Percentiles rank a stretch among this genome's conserved stretches.
These are phyloP conservation scores for Fibroporia radiculosa DNA, from an alignment of 768 basidiomycete genomes.

Conservation along the genomic window DNA sequence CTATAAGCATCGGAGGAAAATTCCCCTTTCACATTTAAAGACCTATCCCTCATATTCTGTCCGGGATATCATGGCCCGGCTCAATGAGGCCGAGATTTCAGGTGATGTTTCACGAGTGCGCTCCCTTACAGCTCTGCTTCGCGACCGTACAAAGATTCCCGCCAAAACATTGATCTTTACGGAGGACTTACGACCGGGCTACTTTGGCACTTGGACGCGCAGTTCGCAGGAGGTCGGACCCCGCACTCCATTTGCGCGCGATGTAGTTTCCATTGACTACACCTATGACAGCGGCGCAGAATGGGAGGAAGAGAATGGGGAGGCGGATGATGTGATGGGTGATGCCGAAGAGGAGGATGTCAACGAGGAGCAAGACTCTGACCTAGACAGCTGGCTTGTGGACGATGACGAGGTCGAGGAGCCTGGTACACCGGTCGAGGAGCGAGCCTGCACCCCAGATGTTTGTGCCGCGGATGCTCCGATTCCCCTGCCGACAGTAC, in stretches of 20 bases:
- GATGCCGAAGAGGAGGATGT: slow-evolving; percentile 56
- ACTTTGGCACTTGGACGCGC: slow-evolving; percentile 91
- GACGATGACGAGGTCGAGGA: slow-evolving; percentile 58
- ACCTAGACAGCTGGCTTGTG: slow-evolving; percentile 72
- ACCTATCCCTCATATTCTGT: slow-evolving; percentile 28
- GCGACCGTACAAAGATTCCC: slow-evolving; percentile 53
- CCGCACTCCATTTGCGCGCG: slow-evolving; percentile 74
- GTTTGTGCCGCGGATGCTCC: slow-evolving; percentile 16
- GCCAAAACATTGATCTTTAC: slow-evolving; percentile 80
- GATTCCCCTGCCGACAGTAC: slow-evolving; percentile 28
- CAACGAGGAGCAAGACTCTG: slow-evolving; percentile 59
- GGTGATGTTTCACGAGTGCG: slow-evolving; percentile 68
- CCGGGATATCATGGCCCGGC: slow-evolving; percentile 46
- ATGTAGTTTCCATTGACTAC: slow-evolving; percentile 77
- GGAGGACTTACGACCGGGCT: slow-evolving; percentile 84
- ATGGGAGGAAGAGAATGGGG: slow-evolving; percentile 80
- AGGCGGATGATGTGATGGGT: slow-evolving; percentile 68
- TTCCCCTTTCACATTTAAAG: slow-evolving; percentile 20
- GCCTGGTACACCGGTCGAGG: slow-evolving; percentile 31
- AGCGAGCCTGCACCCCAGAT: slow-evolving; percentile 27
- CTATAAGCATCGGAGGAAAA: slow-evolving; percentile 24
- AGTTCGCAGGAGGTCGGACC: slow-evolving; percentile 73
- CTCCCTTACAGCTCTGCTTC: slow-evolving; percentile 50
- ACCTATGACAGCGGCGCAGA: slow-evolving; percentile 92
- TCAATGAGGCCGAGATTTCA: slow-evolving; percentile 72